Evolutionary conservation across 2,329 filamentous ascomycete species (phyloP).

Genomic region (Diaporthe sp.): DNA sequence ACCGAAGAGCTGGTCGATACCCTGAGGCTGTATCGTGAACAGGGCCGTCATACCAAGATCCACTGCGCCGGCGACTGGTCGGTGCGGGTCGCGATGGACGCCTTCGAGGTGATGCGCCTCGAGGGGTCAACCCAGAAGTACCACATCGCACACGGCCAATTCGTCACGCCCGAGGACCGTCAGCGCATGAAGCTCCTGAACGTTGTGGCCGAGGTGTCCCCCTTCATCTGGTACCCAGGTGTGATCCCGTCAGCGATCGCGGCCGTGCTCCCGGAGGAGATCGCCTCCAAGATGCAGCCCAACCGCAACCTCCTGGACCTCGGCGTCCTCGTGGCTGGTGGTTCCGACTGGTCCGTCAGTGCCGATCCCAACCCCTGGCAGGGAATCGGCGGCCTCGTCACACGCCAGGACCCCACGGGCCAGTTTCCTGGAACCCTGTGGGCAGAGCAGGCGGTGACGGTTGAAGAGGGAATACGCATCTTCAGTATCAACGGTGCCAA

Average conservation of each 20-base stretch:
- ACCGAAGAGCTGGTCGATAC: background rate
- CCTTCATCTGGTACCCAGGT: background rate
- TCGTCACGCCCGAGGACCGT: conserved; percentile 2
- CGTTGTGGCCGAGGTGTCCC: background rate
- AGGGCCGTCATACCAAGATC: background rate
- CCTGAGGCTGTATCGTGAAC: background rate
- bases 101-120: background rate
- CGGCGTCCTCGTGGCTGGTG: background rate
- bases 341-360: conserved; percentile 7
- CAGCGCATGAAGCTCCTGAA: background rate
- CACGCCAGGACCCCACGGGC: background rate
- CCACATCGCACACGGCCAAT: conserved; percentile 2
- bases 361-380: background rate
- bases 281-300: background rate
- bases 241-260: background rate
- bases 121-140: background rate
- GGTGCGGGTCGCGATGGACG: background rate
- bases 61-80: background rate
- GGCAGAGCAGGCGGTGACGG: background rate
- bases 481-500: conserved; percentile 12
- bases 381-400: background rate
- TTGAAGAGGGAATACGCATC: background rate
- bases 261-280: background rate
- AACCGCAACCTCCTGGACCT: background rate
- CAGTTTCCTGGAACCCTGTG: background rate